Conservation (phyloP, 345 rosid genomes). For the Eutrema japonicum region DNA sequence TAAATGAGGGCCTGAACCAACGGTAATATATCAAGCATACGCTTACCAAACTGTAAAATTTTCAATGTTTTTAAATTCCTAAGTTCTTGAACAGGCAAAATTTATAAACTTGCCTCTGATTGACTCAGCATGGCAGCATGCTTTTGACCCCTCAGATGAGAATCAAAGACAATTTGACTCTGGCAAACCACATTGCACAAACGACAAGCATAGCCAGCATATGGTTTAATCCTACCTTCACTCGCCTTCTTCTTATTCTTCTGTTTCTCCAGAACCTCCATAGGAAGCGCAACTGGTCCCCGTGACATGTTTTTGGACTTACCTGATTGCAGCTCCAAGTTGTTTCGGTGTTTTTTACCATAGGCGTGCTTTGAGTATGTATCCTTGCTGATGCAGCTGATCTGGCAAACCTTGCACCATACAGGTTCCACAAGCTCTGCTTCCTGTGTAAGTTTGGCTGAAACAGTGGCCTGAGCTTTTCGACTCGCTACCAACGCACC, state of each 20-base stretch:
- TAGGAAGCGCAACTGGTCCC: slow-evolving; percentile 16
- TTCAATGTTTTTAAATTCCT: slow-evolving; percentile 44
- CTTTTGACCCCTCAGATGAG: slow-evolving; percentile 32
- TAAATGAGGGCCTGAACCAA: slow-evolving; percentile 54
- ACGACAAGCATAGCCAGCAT: slow-evolving; percentile 12
- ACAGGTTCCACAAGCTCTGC: slow-evolving; percentile 47
- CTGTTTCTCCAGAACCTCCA: slow-evolving; percentile 33
- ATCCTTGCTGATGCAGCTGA: slow-evolving; percentile 38
- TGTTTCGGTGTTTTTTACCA: slow-evolving; percentile 41
- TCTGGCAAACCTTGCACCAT: slow-evolving; percentile 51
- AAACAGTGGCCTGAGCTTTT: slow-evolving; percentile 39
- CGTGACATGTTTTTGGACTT: slow-evolving; percentile 29
- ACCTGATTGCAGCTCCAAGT: slow-evolving; percentile 34
- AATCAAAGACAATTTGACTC: slow-evolving; percentile 14
- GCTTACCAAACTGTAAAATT: slow-evolving; percentile 47
- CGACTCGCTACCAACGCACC: slow-evolving; percentile 41
- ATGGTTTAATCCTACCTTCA: slow-evolving; percentile 4
- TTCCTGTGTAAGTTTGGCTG: slow-evolving; percentile 42
- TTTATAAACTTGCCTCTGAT: slow-evolving; percentile 30
- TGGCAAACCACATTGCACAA: slow-evolving; percentile 22
- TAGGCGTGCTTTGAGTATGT: slow-evolving; percentile 2
- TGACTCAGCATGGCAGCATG: slow-evolving; percentile 23
- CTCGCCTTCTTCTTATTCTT: slow-evolving; percentile 20
- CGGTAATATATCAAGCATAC: slow-evolving; percentile 53
- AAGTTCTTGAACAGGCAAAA: slow-evolving; percentile 20